Evolutionary conservation across 2,329 filamentous ascomycete genomes (phyloP).

Genomic region (Claviceps arundinis): DNA sequence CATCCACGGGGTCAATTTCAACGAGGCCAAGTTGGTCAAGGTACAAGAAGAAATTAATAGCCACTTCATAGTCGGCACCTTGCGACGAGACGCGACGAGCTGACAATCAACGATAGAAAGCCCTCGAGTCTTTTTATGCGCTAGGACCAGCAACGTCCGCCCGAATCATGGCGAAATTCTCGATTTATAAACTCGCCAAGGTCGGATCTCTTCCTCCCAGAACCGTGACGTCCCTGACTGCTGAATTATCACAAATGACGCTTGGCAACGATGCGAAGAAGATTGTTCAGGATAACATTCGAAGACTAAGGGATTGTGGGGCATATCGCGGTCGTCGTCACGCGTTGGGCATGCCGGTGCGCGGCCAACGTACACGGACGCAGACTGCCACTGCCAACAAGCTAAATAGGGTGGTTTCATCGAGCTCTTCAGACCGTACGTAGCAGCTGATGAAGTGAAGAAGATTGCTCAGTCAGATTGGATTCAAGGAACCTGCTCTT

Average conservation of each 20-base stretch:
- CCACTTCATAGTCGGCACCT: background rate
- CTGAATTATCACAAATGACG: conserved; percentile 79
- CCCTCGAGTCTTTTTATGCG: conserved; percentile 75
- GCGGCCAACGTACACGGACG: conserved; percentile 77
- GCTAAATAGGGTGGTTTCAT: conserved; percentile 42
- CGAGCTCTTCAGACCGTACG: background rate
- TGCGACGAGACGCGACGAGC: background rate
- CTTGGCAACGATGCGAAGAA: conserved; percentile 80
- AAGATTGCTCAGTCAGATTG: background rate
- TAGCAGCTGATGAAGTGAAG: background rate
- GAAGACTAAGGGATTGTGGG: conserved; percentile 77
- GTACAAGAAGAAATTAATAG: conserved; percentile 30
- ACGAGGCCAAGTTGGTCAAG: conserved; percentile 70
- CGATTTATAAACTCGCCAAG: conserved; percentile 72
- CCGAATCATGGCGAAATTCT: conserved; percentile 75
- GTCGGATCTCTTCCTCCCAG: conserved; percentile 62
- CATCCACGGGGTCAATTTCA: conserved; percentile 77
- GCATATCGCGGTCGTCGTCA: conserved; percentile 80
- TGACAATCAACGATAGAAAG: conserved; percentile 36
- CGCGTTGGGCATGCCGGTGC: conserved; percentile 81
- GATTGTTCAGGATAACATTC: conserved; percentile 72
- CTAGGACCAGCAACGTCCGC: conserved; percentile 58
- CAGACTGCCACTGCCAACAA: conserved; percentile 51
- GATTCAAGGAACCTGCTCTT: background rate
- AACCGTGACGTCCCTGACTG: conserved; percentile 69